These are phyloP conservation scores for Mycocentrospora acerina DNA, from an alignment of 2,329 filamentous ascomycete species.

Conservation along the genomic window DNA sequence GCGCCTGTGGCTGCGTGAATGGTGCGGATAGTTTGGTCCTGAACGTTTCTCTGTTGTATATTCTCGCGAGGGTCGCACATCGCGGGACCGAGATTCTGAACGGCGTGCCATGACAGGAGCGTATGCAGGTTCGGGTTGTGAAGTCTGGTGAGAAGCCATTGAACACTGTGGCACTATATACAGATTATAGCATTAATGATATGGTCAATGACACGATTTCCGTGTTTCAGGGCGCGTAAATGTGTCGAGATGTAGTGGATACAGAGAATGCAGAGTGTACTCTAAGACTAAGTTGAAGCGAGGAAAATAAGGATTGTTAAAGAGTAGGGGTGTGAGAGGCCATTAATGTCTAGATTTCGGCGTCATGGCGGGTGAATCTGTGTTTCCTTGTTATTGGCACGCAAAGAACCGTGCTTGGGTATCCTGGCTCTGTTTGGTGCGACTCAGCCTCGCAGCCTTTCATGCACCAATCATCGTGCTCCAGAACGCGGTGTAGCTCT, in stretches of 20 bases:
- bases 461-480: conserved; percentile 6
- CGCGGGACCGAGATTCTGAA: conserved; percentile 4
- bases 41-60: conserved; percentile 20
- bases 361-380: conserved; percentile 19
- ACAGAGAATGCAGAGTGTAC: conserved; percentile 4
- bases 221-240: conserved; percentile 17
- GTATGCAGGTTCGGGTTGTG: background rate
- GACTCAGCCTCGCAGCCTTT: conserved; percentile 7
- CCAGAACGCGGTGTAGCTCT: conserved; percentile 5
- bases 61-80: conserved; percentile 10
- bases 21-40: conserved; percentile 13
- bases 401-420: background rate
- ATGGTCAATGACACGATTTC: background rate
- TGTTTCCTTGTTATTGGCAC: conserved; percentile 24
- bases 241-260: conserved; percentile 10
- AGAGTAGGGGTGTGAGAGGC: conserved; percentile 6
- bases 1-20: conserved; percentile 7
- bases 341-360: conserved; percentile 7
- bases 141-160: too few species aligned
- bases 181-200: conserved; percentile 8
- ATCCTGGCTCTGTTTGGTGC: background rate
- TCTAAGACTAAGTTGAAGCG: background rate
- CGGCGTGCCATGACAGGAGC: conserved; percentile 18
- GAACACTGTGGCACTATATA: background rate
- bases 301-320: conserved; percentile 2